Percentiles rank a stretch among this genome's conserved stretches.
phyloP scores from a whole-genome alignment of 306 rosid species.

The Dalbergia cultrata region DNA sequence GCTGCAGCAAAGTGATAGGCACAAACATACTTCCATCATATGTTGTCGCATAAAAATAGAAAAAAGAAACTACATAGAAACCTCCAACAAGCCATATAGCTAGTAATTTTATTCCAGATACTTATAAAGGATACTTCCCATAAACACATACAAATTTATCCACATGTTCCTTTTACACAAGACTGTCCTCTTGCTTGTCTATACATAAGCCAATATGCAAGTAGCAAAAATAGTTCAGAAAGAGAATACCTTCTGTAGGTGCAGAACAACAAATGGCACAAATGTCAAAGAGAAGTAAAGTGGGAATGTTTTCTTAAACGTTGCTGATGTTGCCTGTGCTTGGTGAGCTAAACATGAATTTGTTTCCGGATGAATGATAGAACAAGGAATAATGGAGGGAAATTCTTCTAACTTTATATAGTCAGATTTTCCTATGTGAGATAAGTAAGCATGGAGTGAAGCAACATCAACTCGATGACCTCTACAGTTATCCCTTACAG shows the following conservation, averaged over 20 bases:
- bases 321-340: conserved; percentile 79
- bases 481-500: conserved; percentile 90
- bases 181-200: conserved; percentile 28
- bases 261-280: conserved; percentile 95
- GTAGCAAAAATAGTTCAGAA: conserved; percentile 20
- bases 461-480: conserved; percentile 78
- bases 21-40: background rate
- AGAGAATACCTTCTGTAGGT: conserved; percentile 81
- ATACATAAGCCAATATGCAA: conserved; percentile 9
- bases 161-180: background rate
- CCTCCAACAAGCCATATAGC: conserved; percentile 12
- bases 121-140: background rate
- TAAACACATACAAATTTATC: conserved; percentile 5
- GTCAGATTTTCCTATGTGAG: conserved; percentile 59
- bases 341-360: conserved; percentile 84
- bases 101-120: conserved; percentile 32
- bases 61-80: conserved; percentile 24
- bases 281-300: conserved; percentile 96
- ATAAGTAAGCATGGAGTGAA: conserved; percentile 75
- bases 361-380: conserved; percentile 82
- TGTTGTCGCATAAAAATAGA: background rate
- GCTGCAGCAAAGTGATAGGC: background rate
- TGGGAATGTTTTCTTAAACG: conserved; percentile 93
- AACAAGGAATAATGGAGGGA: conserved; percentile 89
- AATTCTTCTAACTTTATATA: conserved; percentile 77